Evolutionary conservation across 1,139 yeast species (phyloP).

Genomic region (Nematodospora anomalae): DNA sequence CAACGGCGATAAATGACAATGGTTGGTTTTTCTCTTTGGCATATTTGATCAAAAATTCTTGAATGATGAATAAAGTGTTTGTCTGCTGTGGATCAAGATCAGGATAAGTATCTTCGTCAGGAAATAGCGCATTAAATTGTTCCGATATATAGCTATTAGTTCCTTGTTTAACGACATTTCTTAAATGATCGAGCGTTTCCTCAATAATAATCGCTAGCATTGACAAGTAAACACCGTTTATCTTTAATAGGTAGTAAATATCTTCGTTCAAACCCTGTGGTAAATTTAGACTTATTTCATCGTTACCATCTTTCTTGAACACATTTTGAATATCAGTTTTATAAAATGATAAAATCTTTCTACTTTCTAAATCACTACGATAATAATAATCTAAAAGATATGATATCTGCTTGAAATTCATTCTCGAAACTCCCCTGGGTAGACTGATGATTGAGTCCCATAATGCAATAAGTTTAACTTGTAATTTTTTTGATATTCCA

Average conservation of each 20-base stretch:
- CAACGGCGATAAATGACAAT: constrained; percentile 25
- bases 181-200: constrained; percentile 29
- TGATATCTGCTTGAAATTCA: constrained; percentile 31
- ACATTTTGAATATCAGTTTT: constrained; percentile 26
- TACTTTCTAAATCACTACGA: constrained; percentile 20
- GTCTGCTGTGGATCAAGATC: constrained; percentile 21
- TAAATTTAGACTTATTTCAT: constrained; percentile 18
- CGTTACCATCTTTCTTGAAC: constrained; percentile 18
- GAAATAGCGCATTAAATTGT: constrained; percentile 26
- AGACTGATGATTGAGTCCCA: constrained; percentile 29
- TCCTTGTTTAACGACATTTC: constrained; percentile 18
- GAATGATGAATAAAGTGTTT: constrained; percentile 18
- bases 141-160: constrained; percentile 12
- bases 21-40: constrained; percentile 17
- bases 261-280: constrained; percentile 8
- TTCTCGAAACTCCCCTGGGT: constrained; percentile 22
- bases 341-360: constrained; percentile 27
- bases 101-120: constrained; percentile 23
- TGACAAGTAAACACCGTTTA: constrained; percentile 31
- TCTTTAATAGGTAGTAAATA: constrained; percentile 8
- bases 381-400: constrained; percentile 35
- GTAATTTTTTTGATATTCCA: constrained; percentile 2
- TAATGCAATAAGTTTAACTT: constrained; percentile 19
- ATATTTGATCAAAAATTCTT: constrained; percentile 15
- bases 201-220: constrained; percentile 36